These are phyloP conservation scores for Macadamia integrifolia DNA, from an alignment of 164 flowering plant species.

Conservation along the genomic window DNA sequence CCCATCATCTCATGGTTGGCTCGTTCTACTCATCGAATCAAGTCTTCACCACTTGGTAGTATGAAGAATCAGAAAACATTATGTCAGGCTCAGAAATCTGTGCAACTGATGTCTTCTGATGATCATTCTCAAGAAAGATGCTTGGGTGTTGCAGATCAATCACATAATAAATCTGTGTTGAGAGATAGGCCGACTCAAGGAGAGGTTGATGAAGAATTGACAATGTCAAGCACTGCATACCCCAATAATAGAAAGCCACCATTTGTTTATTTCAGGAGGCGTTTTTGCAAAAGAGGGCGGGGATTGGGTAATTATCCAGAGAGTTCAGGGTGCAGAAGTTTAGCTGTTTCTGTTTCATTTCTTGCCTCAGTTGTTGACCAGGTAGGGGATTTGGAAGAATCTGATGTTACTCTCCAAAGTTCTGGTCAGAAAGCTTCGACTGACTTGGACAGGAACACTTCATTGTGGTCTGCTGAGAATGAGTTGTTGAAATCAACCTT, in stretches of 20 bases:
- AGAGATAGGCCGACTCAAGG: slow-evolving; percentile 18
- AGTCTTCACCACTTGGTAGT: slow-evolving; percentile 39
- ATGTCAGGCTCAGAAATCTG: slow-evolving; percentile 5
- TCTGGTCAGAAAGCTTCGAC: slow-evolving; percentile 11
- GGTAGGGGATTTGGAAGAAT: slow-evolving; percentile 19
- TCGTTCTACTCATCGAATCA: slow-evolving; percentile 45
- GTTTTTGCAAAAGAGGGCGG: slow-evolving; percentile 34
- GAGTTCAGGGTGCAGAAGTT: slow-evolving; percentile 14
- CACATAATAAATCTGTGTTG: slow-evolving; percentile 12
- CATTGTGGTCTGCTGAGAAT: slow-evolving; percentile 27
- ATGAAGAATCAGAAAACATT: slow-evolving; percentile 41
- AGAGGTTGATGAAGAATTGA: slow-evolving; percentile 22
- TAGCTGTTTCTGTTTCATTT: slow-evolving; percentile 21
- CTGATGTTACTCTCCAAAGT: slow-evolving; percentile 10
- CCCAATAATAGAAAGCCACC: slow-evolving; percentile 30
- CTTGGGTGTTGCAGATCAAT: slow-evolving; percentile 15
- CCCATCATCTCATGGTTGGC: slow-evolving; percentile 91
- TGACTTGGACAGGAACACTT: slow-evolving; percentile 10
- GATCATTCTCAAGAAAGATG: slow-evolving; percentile 15
- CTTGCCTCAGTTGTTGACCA: slow-evolving; percentile 17
- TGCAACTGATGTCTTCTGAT: slow-evolving; percentile 16
- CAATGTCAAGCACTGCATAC: slow-evolving; percentile 11
- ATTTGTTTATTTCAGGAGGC: slow-evolving; percentile 72
- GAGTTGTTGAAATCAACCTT: slow-evolving; percentile 25
- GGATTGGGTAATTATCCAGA: slow-evolving; percentile 10